These are phyloP conservation scores for Sarcodon sp. DNA, from an alignment of 768 basidiomycete genomes.

Conservation along the genomic window DNA sequence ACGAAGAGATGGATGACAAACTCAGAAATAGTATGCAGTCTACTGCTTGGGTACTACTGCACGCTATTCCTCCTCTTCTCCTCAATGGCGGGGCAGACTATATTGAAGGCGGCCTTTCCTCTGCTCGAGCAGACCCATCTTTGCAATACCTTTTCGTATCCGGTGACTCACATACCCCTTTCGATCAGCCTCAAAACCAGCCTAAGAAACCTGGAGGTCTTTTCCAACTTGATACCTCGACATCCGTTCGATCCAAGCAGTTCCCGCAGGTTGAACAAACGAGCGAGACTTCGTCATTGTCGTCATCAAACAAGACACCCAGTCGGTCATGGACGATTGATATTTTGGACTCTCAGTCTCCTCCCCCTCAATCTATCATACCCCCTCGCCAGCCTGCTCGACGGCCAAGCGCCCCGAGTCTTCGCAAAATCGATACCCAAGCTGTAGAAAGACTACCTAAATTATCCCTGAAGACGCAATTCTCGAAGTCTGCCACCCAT, in stretches of 20 bases:
- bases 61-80: constrained; percentile 48
- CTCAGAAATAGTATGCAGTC: constrained; percentile 41
- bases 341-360: constrained; percentile 3
- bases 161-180: constrained; percentile 13
- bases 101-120: constrained; percentile 58
- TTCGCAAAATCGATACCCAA: constrained; percentile 49
- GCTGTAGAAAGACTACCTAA: constrained; percentile 44
- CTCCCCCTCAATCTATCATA: constrained; percentile 46
- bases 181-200: constrained; percentile 8
- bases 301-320: not conserved
- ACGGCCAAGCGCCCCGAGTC: constrained; percentile 50
- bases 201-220: constrained; percentile 33
- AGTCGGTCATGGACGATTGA: not conserved
- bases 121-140: constrained; percentile 43
- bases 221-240: constrained; percentile 54
- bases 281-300: too few relatives aligned
- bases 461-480: constrained; percentile 47
- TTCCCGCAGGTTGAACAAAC: constrained; percentile 47
- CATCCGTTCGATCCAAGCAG: constrained; percentile 34
- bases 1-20: constrained; percentile 63
- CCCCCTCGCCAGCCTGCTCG: constrained; percentile 35
- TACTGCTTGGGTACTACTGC: constrained; percentile 61
- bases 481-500: constrained; percentile 41
- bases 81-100: constrained; percentile 46
- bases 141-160: constrained; percentile 39